Evolutionary conservation across 768 basidiomycete genomes (phyloP).

Genomic region (Gyrodon lividus): DNA sequence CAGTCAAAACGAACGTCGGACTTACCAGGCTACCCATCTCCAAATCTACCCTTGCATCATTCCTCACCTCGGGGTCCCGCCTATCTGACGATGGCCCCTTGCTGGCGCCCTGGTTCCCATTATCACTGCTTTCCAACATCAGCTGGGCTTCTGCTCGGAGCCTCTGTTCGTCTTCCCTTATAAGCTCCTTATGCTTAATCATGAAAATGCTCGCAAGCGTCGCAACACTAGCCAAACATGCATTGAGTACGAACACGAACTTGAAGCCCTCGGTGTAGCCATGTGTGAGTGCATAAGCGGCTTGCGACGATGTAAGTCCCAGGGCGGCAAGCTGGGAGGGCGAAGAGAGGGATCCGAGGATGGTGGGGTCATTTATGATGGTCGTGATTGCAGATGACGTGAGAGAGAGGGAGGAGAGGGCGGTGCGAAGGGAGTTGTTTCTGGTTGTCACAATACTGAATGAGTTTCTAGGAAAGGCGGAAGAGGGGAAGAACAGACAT

Average conservation of each 20-base stretch:
- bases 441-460: conserved; percentile 9
- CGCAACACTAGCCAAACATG: conserved; percentile 51
- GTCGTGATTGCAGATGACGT: conserved; percentile 37
- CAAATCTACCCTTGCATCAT: too few relatives aligned
- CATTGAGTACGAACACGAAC: conserved; percentile 60
- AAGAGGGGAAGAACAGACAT: conserved; percentile 37
- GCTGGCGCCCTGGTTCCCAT: too few relatives aligned
- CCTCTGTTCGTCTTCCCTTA: conserved; percentile 54
- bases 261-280: conserved; percentile 62
- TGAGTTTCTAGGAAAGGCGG: not conserved
- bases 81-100: too few relatives aligned
- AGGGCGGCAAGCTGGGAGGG: conserved; percentile 33
- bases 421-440: conserved; percentile 49
- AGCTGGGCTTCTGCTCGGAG: conserved; percentile 42
- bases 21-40: too few relatives aligned
- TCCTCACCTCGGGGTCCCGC: not conserved
- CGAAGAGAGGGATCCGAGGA: conserved; percentile 30
- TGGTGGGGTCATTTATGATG: conserved; percentile 50
- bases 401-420: conserved; percentile 40
- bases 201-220: conserved; percentile 54
- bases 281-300: conserved; percentile 42
- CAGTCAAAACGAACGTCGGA: too few relatives aligned
- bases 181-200: conserved; percentile 62
- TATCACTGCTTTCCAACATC: not conserved
- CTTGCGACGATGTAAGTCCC: conserved; percentile 38